phyloP scores from a whole-genome alignment of 2,329 filamentous ascomycete species.

The Ophiostoma piceae region DNA sequence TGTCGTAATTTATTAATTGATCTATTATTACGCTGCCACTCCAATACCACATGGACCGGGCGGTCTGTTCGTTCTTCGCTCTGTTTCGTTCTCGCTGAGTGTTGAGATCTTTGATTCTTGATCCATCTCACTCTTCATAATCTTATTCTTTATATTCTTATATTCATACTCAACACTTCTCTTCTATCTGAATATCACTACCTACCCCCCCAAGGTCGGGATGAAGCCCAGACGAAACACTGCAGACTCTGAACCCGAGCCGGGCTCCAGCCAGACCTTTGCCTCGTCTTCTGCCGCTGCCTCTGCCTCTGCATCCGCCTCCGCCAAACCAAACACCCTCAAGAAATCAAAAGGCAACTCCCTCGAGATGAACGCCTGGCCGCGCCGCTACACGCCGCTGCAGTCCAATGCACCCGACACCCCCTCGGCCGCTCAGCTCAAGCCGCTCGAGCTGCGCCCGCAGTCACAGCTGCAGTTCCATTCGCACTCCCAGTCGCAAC shows the following conservation, averaged over 20 bases:
- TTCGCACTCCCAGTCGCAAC: not conserved
- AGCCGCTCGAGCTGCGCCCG: conserved; percentile 5
- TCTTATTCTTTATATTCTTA: too few species aligned
- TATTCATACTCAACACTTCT: too few species aligned
- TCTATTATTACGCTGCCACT: not conserved
- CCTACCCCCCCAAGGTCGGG: not conserved
- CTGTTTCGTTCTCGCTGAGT: not conserved
- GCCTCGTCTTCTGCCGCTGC: not conserved
- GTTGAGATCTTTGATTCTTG: not conserved
- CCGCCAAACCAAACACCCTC: conserved; percentile 1
- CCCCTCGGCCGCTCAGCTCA: not conserved
- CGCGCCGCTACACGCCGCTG: conserved; percentile 7
- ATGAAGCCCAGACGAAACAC: conserved; percentile 20
- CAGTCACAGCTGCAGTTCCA: not conserved
- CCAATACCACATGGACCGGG: conserved; percentile 4
- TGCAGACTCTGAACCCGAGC: conserved; percentile 18
- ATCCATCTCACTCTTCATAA: not conserved
- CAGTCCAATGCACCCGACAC: not conserved
- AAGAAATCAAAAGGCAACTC: not conserved
- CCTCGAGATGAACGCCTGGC: conserved; percentile 10
- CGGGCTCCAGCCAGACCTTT: not conserved
- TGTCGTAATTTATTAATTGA: not conserved
- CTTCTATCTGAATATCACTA: not conserved
- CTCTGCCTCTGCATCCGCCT: not conserved
- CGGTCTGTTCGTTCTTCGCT: not conserved